Percentiles rank a stretch among this genome's conserved stretches.
Evolutionary conservation across 139 green algal species (phyloP).

Genomic region (Dunaliella sp.): DNA sequence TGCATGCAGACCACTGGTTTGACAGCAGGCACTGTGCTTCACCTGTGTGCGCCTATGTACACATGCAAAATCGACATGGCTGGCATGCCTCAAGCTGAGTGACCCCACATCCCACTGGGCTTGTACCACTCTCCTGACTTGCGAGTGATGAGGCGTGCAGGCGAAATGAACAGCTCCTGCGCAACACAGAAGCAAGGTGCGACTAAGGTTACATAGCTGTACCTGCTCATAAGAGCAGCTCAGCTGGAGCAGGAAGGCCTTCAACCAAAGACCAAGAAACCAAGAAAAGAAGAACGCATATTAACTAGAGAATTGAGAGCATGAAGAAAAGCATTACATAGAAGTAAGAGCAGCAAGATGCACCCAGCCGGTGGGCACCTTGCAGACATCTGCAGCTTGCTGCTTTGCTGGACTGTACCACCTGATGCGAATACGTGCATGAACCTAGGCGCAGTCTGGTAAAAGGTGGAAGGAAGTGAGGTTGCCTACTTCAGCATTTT

Average conservation of each 20-base stretch:
- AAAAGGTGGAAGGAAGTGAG: too few relatives aligned
- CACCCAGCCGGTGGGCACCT: too few relatives aligned
- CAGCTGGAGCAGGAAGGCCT: background rate
- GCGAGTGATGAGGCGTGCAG: slow-evolving; percentile 70
- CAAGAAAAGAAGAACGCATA: background rate
- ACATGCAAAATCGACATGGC: too few relatives aligned
- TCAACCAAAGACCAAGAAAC: background rate
- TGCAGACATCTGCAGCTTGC: too few relatives aligned
- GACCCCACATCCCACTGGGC: slow-evolving; percentile 37
- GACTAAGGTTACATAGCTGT: background rate
- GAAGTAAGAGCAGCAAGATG: background rate
- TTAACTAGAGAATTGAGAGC: background rate
- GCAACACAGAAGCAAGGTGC: background rate
- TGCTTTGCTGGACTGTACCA: too few relatives aligned
- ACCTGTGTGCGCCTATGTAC: too few relatives aligned
- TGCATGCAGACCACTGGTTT: too few relatives aligned
- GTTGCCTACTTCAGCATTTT: too few relatives aligned
- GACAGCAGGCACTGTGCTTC: too few relatives aligned
- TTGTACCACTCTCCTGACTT: slow-evolving; percentile 70
- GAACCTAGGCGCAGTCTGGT: too few relatives aligned
- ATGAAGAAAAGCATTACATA: background rate
- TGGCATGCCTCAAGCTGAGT: too few relatives aligned
- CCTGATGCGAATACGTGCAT: too few relatives aligned
- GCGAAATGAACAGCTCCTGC: slow-evolving; percentile 77
- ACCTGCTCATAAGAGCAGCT: background rate